Evolutionary conservation across 768 basidiomycete genomes (phyloP).

Genomic region (Panaeolus papilionaceus): DNA sequence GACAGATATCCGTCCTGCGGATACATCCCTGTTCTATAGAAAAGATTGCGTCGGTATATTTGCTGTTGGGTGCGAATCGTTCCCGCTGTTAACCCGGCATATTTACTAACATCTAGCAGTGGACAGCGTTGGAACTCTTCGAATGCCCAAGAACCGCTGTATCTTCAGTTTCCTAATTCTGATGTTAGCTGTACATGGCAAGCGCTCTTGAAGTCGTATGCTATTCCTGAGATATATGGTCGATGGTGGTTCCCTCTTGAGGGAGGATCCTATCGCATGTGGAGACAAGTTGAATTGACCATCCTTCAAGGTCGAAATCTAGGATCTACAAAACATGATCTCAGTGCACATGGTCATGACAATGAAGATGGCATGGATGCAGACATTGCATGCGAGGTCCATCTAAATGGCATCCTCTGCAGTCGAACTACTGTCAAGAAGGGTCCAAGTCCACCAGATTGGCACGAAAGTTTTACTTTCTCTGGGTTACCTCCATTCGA

Average conservation of each 20-base stretch:
- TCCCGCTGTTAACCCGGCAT: background rate
- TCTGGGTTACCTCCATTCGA: slow-evolving; percentile 82
- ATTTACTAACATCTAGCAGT: slow-evolving; percentile 38
- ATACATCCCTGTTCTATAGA: slow-evolving; percentile 77
- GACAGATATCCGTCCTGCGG: slow-evolving; percentile 80
- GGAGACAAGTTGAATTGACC: slow-evolving; percentile 80
- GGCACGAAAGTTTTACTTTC: slow-evolving; percentile 83
- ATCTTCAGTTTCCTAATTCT: slow-evolving; percentile 71
- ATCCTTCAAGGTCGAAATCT: slow-evolving; percentile 79
- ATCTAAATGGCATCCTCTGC: slow-evolving; percentile 67
- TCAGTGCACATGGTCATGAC: slow-evolving; percentile 27
- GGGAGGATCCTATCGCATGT: slow-evolving; percentile 86
- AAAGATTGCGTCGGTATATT: slow-evolving; percentile 79
- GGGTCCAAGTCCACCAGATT: slow-evolving; percentile 70
- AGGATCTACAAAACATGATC: slow-evolving; percentile 49
- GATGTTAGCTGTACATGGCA: slow-evolving; percentile 79
- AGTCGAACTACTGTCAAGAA: slow-evolving; percentile 80
- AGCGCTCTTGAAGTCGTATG: slow-evolving; percentile 80
- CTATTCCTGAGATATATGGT: slow-evolving; percentile 81
- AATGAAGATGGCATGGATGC: slow-evolving; percentile 62
- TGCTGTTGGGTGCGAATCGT: slow-evolving; percentile 55
- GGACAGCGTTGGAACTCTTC: slow-evolving; percentile 65
- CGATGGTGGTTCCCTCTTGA: slow-evolving; percentile 57
- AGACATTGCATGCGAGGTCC: slow-evolving; percentile 83
- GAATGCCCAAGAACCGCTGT: slow-evolving; percentile 66